A percentile compares a stretch with the other conserved stretches of the same genome.
Evolutionary conservation across 202 grass and related monocot species (phyloP).

Genomic region (Dendrocalamus latiflorus): DNA sequence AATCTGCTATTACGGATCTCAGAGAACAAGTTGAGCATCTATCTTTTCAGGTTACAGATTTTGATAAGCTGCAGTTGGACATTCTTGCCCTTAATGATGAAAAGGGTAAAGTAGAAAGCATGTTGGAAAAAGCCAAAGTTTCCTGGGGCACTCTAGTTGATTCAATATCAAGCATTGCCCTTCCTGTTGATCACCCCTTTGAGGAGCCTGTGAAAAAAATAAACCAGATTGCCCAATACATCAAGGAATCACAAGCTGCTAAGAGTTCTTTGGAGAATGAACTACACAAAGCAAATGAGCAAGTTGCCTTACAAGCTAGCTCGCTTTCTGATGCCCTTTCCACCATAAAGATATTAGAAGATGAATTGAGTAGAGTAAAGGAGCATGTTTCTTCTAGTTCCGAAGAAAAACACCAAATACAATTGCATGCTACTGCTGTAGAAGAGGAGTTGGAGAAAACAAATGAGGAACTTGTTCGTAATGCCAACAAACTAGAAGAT

Average conservation of each 20-base stretch:
- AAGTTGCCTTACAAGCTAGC: conserved; percentile 45
- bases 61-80: conserved; percentile 57
- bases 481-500: conserved; percentile 57
- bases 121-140: conserved; percentile 53
- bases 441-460: conserved; percentile 79
- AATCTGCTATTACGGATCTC: conserved; percentile 55
- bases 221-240: conserved; percentile 44
- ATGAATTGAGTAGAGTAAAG: conserved; percentile 56
- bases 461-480: conserved; percentile 57
- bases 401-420: conserved; percentile 67
- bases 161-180: conserved; percentile 52
- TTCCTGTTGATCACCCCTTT: conserved; percentile 54
- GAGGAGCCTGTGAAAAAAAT: conserved; percentile 64
- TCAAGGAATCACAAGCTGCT: conserved; percentile 61
- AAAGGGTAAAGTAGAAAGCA: conserved; percentile 46
- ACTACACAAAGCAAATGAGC: conserved; percentile 50
- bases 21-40: conserved; percentile 56
- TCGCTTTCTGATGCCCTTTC: conserved; percentile 49
- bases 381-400: conserved; percentile 56
- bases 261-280: conserved; percentile 55
- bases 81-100: conserved; percentile 49
- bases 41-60: conserved; percentile 47
- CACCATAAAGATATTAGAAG: conserved; percentile 58
- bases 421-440: conserved; percentile 41
- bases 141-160: conserved; percentile 44